Evolutionary conservation across 2,329 filamentous ascomycete species (phyloP).

Genomic region (Diplodia intermedia): DNA sequence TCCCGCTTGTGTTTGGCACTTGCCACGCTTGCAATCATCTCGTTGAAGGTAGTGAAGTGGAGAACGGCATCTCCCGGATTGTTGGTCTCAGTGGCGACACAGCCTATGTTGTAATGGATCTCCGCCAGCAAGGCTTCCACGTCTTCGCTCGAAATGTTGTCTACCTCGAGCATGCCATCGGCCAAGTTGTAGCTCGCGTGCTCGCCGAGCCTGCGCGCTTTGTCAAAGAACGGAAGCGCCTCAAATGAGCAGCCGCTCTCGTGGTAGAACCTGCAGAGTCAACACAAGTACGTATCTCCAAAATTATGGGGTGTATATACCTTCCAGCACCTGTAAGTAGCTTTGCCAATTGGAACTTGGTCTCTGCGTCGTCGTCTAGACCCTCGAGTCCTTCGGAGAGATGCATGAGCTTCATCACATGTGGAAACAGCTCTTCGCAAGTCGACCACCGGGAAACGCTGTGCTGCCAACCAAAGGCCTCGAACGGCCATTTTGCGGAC

Average conservation of each 20-base stretch:
- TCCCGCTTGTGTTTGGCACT: slow-evolving; percentile 25
- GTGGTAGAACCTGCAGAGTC: slow-evolving; percentile 34
- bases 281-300: background rate
- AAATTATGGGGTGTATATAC: background rate
- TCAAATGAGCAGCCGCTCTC: slow-evolving; percentile 33
- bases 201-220: slow-evolving; percentile 22
- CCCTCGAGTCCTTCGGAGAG: slow-evolving; percentile 12
- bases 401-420: slow-evolving; percentile 30
- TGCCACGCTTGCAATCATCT: slow-evolving; percentile 33
- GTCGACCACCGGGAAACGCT: slow-evolving; percentile 32
- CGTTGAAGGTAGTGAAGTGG: slow-evolving; percentile 34
- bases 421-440: slow-evolving; percentile 35
- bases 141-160: background rate
- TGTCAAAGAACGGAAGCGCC: slow-evolving; percentile 29
- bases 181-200: background rate
- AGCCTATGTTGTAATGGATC: slow-evolving; percentile 36
- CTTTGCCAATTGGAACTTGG: background rate
- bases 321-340: slow-evolving; percentile 4
- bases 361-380: background rate
- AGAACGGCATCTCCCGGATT: slow-evolving; percentile 33
- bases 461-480: slow-evolving; percentile 35
- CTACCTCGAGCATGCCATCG: background rate
- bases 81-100: slow-evolving; percentile 36
- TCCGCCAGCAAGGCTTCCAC: slow-evolving; percentile 34
- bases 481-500: slow-evolving; percentile 35